phyloP scores from a whole-genome alignment of 192 early-diverging fungal genomes.

The Endogone sp. region DNA sequence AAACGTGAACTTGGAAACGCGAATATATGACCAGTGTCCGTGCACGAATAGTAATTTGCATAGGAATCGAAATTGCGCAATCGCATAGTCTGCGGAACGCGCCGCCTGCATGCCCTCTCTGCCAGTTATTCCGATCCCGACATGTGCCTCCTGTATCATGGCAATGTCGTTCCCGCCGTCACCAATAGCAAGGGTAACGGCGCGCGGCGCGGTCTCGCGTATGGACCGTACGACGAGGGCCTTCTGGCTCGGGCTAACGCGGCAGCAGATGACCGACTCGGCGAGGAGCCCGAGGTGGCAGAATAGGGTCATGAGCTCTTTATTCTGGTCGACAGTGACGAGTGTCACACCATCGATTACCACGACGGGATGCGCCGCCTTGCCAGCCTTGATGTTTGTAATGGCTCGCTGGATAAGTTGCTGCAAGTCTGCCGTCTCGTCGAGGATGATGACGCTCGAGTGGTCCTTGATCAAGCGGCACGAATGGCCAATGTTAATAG shows the following conservation, averaged over 20 bases:
- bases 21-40: slow-evolving; percentile 84
- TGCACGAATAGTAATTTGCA: slow-evolving; percentile 80
- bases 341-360: slow-evolving; percentile 40
- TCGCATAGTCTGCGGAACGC: slow-evolving; percentile 83
- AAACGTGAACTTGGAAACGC: slow-evolving; percentile 74
- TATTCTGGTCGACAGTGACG: slow-evolving; percentile 40
- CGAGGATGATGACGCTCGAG: slow-evolving; percentile 40
- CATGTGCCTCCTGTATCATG: slow-evolving; percentile 93
- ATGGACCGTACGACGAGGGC: slow-evolving; percentile 77
- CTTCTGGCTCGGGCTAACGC: slow-evolving; percentile 89
- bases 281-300: slow-evolving; percentile 71
- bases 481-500: slow-evolving; percentile 86
- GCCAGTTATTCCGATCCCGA: slow-evolving; percentile 90
- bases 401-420: slow-evolving; percentile 27
- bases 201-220: slow-evolving; percentile 36
- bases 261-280: slow-evolving; percentile 84
- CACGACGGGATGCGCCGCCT: slow-evolving; percentile 37
- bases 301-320: slow-evolving; percentile 54
- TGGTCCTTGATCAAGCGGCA: slow-evolving; percentile 59
- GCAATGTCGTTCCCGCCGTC: slow-evolving; percentile 95
- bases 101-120: slow-evolving; percentile 86
- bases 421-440: slow-evolving; percentile 26
- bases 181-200: slow-evolving; percentile 79
- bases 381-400: slow-evolving; percentile 31
- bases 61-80: slow-evolving; percentile 86